phyloP scores from a whole-genome alignment of 2,329 filamentous ascomycete species.

The Colletotrichum cuscutae region DNA sequence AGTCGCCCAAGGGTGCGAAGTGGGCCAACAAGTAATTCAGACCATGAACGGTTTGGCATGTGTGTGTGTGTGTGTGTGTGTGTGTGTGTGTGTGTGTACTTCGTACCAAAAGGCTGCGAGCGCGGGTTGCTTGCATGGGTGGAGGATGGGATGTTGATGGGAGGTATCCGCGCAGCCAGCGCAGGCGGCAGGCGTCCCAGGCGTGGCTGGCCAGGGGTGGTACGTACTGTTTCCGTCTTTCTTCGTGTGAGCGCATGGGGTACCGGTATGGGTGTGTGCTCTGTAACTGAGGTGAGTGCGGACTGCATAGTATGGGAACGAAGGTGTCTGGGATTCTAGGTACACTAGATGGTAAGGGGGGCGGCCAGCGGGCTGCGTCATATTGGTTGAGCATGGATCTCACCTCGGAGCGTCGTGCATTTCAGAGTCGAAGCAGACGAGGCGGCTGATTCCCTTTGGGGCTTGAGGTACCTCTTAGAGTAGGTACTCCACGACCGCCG shows the following conservation, averaged over 20 bases:
- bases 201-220: slow-evolving; percentile 26
- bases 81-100: too few relatives aligned
- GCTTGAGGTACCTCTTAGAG: not conserved
- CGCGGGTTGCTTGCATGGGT: slow-evolving; percentile 47
- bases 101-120: slow-evolving; percentile 39
- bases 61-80: slow-evolving; percentile 33
- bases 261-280: too few relatives aligned
- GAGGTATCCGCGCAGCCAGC: slow-evolving; percentile 25
- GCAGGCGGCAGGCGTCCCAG: slow-evolving; percentile 31
- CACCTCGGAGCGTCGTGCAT: slow-evolving; percentile 42
- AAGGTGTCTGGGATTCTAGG: not conserved
- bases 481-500: not conserved
- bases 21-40: slow-evolving; percentile 43
- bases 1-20: slow-evolving; percentile 48
- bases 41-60: slow-evolving; percentile 38
- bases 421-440: slow-evolving; percentile 29
- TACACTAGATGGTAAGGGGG: slow-evolving; percentile 8
- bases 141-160: slow-evolving; percentile 35
- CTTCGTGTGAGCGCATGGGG: slow-evolving; percentile 30
- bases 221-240: slow-evolving; percentile 27
- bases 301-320: not conserved
- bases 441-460: slow-evolving; percentile 27
- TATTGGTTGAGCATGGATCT: slow-evolving; percentile 46
- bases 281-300: too few relatives aligned
- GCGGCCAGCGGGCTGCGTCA: slow-evolving; percentile 39